phyloP scores from a whole-genome alignment of 2,329 filamentous ascomycete genomes.

The Leptographium lundbergii region DNA sequence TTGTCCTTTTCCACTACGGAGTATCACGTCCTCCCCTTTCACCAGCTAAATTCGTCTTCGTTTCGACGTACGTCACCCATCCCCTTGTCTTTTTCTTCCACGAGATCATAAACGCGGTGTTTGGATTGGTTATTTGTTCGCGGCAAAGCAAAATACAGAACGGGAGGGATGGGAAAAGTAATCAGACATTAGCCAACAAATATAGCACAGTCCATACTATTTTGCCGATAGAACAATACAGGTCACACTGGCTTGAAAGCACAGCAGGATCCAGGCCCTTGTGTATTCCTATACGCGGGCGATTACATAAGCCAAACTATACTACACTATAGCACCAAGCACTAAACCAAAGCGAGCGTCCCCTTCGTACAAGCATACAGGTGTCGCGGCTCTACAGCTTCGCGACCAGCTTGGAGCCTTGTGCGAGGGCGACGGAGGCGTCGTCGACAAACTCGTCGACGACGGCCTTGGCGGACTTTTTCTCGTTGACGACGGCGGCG shows the following conservation, averaged over 20 bases:
- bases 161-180: background rate
- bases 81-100: background rate
- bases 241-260: background rate
- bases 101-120: background rate
- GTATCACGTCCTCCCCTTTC: background rate
- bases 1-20: background rate
- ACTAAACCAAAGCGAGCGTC: too few species aligned
- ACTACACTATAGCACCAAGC: background rate
- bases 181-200: background rate
- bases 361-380: background rate
- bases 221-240: background rate
- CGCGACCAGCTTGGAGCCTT: slow-evolving; percentile 51
- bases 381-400: slow-evolving; percentile 61
- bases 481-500: slow-evolving; percentile 84
- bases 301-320: background rate
- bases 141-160: background rate
- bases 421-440: slow-evolving; percentile 58
- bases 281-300: background rate
- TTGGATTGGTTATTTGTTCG: background rate
- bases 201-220: background rate
- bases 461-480: slow-evolving; percentile 80
- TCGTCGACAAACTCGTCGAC: slow-evolving; percentile 88
- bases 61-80: background rate
- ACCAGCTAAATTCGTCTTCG: background rate
- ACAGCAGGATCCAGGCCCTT: background rate